A percentile compares a stretch with the other conserved stretches of the same genome.
phyloP scores from a whole-genome alignment of 768 basidiomycete species.

The Ramaria rubella region DNA sequence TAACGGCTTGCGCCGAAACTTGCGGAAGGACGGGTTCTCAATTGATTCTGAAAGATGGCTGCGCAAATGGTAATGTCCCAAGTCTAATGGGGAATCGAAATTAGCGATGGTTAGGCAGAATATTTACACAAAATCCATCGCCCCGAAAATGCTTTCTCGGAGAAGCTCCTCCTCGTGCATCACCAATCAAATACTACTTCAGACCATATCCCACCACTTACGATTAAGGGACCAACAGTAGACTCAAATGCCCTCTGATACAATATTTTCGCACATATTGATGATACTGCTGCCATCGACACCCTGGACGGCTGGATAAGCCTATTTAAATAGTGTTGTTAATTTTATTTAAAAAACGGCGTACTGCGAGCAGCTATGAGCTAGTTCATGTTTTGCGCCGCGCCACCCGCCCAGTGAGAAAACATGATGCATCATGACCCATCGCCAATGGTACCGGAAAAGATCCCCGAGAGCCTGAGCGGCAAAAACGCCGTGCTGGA shows the following conservation, averaged over 20 bases:
- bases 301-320: constrained; percentile 8
- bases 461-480: constrained; percentile 29
- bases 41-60: constrained; percentile 21
- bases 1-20: constrained; percentile 9
- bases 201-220: background rate
- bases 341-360: too few relatives aligned
- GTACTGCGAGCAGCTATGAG: constrained; percentile 37
- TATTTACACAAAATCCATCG: background rate
- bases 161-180: background rate
- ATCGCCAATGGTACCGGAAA: constrained; percentile 37
- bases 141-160: background rate
- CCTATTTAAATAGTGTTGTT: background rate
- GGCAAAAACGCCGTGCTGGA: constrained; percentile 37
- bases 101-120: background rate
- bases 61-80: constrained; percentile 23
- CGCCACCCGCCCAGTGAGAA: constrained; percentile 39
- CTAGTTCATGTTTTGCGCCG: constrained; percentile 25
- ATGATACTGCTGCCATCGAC: constrained; percentile 10
- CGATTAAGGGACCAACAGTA: background rate
- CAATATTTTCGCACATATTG: constrained; percentile 4
- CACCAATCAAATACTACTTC: constrained; percentile 13
- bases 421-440: constrained; percentile 24
- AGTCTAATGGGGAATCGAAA: constrained; percentile 6
- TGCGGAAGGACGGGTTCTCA: constrained; percentile 17
- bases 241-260: constrained; percentile 4